These are phyloP conservation scores for Alternaria sp. DNA, from an alignment of 2,329 filamentous ascomycete species.

Conservation along the genomic window DNA sequence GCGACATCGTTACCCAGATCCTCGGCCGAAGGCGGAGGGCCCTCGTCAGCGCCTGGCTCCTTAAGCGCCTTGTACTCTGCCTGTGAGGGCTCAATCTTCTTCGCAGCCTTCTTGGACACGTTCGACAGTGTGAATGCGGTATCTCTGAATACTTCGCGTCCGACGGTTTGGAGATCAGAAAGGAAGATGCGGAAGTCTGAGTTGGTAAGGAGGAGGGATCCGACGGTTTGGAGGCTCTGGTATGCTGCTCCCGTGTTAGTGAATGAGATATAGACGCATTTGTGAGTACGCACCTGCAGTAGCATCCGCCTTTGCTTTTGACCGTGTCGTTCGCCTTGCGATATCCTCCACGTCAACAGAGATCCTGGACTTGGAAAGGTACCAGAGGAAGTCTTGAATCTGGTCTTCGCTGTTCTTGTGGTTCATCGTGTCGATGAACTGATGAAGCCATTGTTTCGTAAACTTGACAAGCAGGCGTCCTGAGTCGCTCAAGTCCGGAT, in stretches of 20 bases:
- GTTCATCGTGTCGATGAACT: slow-evolving; percentile 80
- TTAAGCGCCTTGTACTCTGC: slow-evolving; percentile 64
- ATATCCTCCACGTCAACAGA: slow-evolving; percentile 71
- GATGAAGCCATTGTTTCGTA: slow-evolving; percentile 73
- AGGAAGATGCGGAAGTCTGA: slow-evolving; percentile 88
- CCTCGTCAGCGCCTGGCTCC: slow-evolving; percentile 57
- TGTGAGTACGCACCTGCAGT: slow-evolving; percentile 65
- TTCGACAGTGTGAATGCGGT: slow-evolving; percentile 80
- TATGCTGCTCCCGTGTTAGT: slow-evolving; percentile 63
- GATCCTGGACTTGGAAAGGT: slow-evolving; percentile 74
- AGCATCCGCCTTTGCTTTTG: slow-evolving; percentile 73
- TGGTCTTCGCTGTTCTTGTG: slow-evolving; percentile 86
- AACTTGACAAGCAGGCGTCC: slow-evolving; percentile 76
- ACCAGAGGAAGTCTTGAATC: slow-evolving; percentile 92
- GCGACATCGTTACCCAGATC: slow-evolving; percentile 63
- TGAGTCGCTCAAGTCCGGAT: slow-evolving; percentile 76
- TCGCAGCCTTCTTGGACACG: slow-evolving; percentile 75
- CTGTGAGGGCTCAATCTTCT: slow-evolving; percentile 72
- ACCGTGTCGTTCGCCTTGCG: slow-evolving; percentile 64
- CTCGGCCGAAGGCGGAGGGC: slow-evolving; percentile 61
- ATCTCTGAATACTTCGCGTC: slow-evolving; percentile 84
- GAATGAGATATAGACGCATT: background rate
- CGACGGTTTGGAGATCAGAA: slow-evolving; percentile 78
- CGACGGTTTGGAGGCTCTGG: slow-evolving; percentile 81
- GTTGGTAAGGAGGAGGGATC: slow-evolving; percentile 85